Base-by-base conservation (phyloP, 768 basidiomycete species). In the Kwoniella heveanensis region DNA sequence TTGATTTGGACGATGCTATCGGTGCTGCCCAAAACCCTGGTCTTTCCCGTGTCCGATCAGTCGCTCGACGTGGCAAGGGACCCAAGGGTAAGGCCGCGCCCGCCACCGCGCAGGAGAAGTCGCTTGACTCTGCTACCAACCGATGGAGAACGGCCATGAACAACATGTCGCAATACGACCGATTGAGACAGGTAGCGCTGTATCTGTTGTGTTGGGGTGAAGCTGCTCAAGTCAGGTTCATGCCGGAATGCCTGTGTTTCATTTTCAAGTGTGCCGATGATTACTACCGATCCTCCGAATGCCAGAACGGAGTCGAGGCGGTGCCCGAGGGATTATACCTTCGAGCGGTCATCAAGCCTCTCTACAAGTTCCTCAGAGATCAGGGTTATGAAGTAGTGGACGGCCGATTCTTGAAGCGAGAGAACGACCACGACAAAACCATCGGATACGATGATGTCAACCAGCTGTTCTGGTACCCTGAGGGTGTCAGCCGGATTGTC, bases 261-360 rank as follows among this genome's bases (percentile, higher is more conserved):
- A 96, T 99, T 81, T 99, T 99, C 89, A 99, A 99, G 82, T 98
- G 96, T 76, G 96, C 96, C 15, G 96, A 99, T 78, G 96, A 99
- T 82, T 99, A 97, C 80, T 99, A 99, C 80, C 93, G 96, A 25
- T 92, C 90, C 2, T 88, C 95, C n/a, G 96, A 98, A 74, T 99
- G 96, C 72, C 96, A 99, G 80, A 90, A 86, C 78, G 84, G 92
- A 49, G 82, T 91, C 48, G 94, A 97, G 57, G 88, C 94, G 0
- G 92, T 97, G 0, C 91, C 91, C 0, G 95, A 97, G 73, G 96
- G 95, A 0, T 83, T 97, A n/a, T 99, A 97, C 80, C 83, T 99
- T 29, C 87, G 89, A 50, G 83, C 90, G 1, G 90, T 98, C 71
- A 84, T 92, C 69, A 95, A 96, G 76, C 96, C 96, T 0, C 81